Evolutionary conservation across 257 asterid genomes (phyloP), one percentile per base, ranked within the genome.

Genomic region (Oldenlandia corymbosa): DNA sequence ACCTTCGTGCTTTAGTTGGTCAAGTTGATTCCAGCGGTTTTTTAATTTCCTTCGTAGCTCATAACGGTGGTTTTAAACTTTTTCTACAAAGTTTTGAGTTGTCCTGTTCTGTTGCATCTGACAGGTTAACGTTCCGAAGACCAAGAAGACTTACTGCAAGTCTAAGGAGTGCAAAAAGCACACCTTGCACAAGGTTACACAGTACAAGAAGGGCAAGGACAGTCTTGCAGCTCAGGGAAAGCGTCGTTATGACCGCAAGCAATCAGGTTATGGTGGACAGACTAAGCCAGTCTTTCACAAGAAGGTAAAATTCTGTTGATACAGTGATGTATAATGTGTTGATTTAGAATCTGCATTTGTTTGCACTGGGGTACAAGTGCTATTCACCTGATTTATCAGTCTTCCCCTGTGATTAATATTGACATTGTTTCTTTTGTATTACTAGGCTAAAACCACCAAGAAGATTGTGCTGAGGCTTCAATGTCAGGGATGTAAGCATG

Each of bases 231-330:
- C 73, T 27, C 90, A 84, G 64, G 95, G 95, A 13, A 87, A 87
- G 81, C 90, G 93, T 3, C 88, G 95, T 39, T 87, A 87, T 43
- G 95, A 87, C 46, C 88, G 95, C 50, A 87, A 87, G 73, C 95
- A 87, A 73, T 87, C 95, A 0, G 95, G 95, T 34, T 87, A 87
- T 76, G 95, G 95, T 71, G 95, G 95, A 12, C 95, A 87, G 80
- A 87, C 95, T 26, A 87, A 87, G 68, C 95, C 93, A 2, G 90
- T 87, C 47, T 87, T 87, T 78, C 95, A 87, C 90, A 87, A 87
- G 84, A 87, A 87, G 95, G 95, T 87, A 47, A 13, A 43, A 20
- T 0, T 10, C 12, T 13, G 28, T 34, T 18, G 12, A 18, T 16
- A 56, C 26, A 31, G 18, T 30, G 48, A 43, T 34, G 6, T 6